These are phyloP conservation scores for Chytridiales sp. DNA, from an alignment of 371 early-diverging fungal species.

Conservation along the genomic window DNA sequence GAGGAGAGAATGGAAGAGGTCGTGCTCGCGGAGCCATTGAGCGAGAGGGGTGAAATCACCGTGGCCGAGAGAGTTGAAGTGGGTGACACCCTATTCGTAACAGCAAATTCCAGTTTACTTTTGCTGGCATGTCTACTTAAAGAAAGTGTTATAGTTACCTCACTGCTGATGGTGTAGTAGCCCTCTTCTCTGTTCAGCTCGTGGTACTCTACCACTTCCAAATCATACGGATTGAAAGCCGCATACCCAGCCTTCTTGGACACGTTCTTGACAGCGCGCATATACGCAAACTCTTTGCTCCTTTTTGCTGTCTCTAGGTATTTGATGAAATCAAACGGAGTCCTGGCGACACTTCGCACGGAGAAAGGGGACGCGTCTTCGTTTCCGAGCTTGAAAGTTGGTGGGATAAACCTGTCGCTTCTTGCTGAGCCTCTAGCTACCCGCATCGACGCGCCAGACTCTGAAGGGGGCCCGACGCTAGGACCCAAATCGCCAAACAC, in stretches of 20 bases:
- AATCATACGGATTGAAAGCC: constrained; percentile 52
- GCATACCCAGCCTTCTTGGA: constrained; percentile 31
- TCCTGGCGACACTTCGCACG: not conserved
- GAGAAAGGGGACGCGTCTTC: constrained; percentile 1
- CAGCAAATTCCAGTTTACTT: constrained; percentile 1
- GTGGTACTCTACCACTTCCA: constrained; percentile 47
- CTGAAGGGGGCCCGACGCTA: not conserved
- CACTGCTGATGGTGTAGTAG: constrained; percentile 47
- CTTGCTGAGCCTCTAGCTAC: not conserved
- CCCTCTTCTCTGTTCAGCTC: constrained; percentile 41
- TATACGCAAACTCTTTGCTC: constrained; percentile 47
- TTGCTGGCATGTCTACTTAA: not conserved
- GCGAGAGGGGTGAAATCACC: constrained; percentile 51
- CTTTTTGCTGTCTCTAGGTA: constrained; percentile 25
- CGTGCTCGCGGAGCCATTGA: constrained; percentile 52
- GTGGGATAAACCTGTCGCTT: not conserved
- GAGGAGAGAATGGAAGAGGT: constrained; percentile 46
- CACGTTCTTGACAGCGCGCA: constrained; percentile 31
- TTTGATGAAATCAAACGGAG: constrained; percentile 42
- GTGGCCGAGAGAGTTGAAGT: constrained; percentile 45
- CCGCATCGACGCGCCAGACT: not conserved
- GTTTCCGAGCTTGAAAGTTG: constrained; percentile 1
- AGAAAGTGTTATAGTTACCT: constrained; percentile 34
- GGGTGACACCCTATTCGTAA: constrained; percentile 46
- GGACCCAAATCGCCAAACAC: no score